These are phyloP conservation scores for Botryotinia calthae DNA, from an alignment of 2,329 filamentous ascomycete genomes.

Conservation along the genomic window DNA sequence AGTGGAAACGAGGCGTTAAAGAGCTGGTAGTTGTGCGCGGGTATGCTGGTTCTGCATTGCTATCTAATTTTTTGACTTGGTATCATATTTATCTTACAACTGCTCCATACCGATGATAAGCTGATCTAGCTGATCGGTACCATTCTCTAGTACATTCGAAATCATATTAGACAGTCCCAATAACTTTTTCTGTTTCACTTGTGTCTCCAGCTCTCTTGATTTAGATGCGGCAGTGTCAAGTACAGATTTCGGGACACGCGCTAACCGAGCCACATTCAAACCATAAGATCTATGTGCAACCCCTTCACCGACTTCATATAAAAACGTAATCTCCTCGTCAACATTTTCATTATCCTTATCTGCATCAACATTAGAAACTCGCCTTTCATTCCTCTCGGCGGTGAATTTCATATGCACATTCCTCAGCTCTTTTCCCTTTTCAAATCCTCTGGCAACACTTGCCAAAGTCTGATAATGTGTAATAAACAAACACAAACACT, in stretches of 20 bases:
- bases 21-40: conserved; percentile 6
- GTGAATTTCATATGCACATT: conserved; percentile 96
- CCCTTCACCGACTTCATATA: conserved; percentile 89
- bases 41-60: conserved; percentile 22
- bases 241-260: conserved; percentile 73
- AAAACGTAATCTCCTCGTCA: conserved; percentile 82
- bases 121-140: conserved; percentile 31
- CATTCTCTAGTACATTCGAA: conserved; percentile 28
- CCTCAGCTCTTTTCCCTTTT: conserved; percentile 57
- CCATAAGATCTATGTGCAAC: conserved; percentile 94
- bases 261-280: conserved; percentile 85
- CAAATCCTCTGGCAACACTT: conserved; percentile 65
- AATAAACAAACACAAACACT: conserved; percentile 87
- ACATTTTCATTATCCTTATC: conserved; percentile 40
- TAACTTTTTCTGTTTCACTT: conserved; percentile 63
- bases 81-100: conserved; percentile 43
- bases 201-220: conserved; percentile 75
- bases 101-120: conserved; percentile 51
- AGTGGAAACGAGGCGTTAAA: conserved; percentile 9
- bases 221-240: conserved; percentile 78
- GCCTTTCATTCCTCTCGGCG: conserved; percentile 31
- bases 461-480: conserved; percentile 93
- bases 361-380: conserved; percentile 46
- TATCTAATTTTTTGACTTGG: conserved; percentile 27
- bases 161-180: conserved; percentile 34